Evolutionary conservation across 116 monocot genomes (phyloP).

Genomic region (Phalaenopsis hybrid): DNA sequence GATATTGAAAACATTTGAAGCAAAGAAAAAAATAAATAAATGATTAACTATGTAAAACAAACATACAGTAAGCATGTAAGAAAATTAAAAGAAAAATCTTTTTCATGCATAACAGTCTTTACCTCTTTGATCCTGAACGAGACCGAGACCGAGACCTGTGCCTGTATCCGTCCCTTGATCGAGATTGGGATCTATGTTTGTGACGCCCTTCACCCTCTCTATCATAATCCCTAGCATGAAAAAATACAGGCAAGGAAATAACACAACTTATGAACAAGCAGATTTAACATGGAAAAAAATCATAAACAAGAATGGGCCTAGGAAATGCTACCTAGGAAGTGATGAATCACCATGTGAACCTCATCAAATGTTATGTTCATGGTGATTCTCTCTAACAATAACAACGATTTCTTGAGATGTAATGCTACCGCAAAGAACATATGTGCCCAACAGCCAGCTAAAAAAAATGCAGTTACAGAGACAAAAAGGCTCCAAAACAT

Average conservation of each 20-base stretch:
- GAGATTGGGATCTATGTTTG: slow-evolving; percentile 44
- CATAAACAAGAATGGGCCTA: no score
- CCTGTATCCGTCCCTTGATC: slow-evolving; percentile 8
- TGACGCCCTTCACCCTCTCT: slow-evolving; percentile 42
- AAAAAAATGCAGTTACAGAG: neutral
- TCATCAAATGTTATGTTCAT: neutral
- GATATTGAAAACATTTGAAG: neutral
- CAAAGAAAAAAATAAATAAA: neutral
- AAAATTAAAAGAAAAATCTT: neutral
- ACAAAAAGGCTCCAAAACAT: neutral
- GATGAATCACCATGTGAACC: neutral
- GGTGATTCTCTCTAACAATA: no score
- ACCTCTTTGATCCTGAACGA: slow-evolving; percentile 17
- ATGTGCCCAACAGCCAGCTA: neutral
- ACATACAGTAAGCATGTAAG: no score
- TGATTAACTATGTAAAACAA: no score
- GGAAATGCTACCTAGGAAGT: neutral
- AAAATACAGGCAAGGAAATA: neutral
- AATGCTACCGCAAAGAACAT: neutral
- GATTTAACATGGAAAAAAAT: neutral
- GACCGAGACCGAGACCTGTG: slow-evolving; percentile 11
- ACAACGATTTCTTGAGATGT: neutral
- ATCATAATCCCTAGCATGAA: slow-evolving; percentile 34
- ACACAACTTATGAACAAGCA: neutral
- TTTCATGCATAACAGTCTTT: neutral